Conservation (phyloP, 2,329 filamentous ascomycete genomes). For the Fusarium goolgardi region DNA sequence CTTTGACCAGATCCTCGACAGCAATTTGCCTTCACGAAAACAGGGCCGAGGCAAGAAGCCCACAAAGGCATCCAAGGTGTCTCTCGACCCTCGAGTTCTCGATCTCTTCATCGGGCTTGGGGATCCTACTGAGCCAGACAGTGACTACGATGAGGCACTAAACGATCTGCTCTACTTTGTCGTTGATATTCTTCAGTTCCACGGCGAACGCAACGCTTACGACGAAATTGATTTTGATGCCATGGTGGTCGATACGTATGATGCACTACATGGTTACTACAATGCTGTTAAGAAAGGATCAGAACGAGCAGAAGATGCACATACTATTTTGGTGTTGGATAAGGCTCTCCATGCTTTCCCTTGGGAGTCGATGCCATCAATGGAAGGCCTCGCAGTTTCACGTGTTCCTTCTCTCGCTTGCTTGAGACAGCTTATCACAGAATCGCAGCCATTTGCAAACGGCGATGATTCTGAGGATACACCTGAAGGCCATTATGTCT, state of each 20-base stretch:
- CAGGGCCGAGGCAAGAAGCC: constrained; percentile 68
- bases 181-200: constrained; percentile 95
- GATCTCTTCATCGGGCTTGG: constrained; percentile 91
- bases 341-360: constrained; percentile 91
- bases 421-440: constrained; percentile 79
- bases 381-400: constrained; percentile 82
- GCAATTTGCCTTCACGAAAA: constrained; percentile 85
- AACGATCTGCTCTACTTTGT: constrained; percentile 96
- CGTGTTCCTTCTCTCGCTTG: constrained; percentile 88
- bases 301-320: constrained; percentile 60
- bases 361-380: constrained; percentile 94
- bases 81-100: constrained; percentile 72
- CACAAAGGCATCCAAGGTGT: constrained; percentile 56
- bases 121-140: constrained; percentile 72
- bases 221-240: constrained; percentile 96
- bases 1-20: constrained; percentile 83
- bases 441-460: constrained; percentile 50
- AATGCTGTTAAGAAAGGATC: constrained; percentile 57
- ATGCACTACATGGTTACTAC: constrained; percentile 85
- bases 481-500: constrained; percentile 65
- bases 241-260: constrained; percentile 88
- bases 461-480: constrained; percentile 24
- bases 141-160: constrained; percentile 87
- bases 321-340: constrained; percentile 91
- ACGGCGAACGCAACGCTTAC: constrained; percentile 95